phyloP scores from a whole-genome alignment of 1,284 basidiomycete genomes.

The Ceratobasidium sp. region DNA sequence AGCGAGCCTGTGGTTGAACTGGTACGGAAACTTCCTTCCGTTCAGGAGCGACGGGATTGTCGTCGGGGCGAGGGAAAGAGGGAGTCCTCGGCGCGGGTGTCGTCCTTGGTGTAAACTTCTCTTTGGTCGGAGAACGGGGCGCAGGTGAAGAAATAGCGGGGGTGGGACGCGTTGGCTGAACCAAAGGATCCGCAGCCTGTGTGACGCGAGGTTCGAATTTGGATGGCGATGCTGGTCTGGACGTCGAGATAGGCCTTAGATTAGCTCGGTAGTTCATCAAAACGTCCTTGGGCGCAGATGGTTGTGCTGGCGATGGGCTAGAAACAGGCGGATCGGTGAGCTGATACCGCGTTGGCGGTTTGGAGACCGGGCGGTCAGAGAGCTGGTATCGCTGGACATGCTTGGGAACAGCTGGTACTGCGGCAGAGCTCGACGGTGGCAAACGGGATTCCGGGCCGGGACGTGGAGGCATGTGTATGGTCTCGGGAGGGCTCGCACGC shows the following conservation, averaged over 20 bases:
- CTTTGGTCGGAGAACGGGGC: background rate
- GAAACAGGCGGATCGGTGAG: constrained; percentile 2
- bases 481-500: background rate
- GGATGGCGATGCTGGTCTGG: constrained; percentile 5
- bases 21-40: background rate
- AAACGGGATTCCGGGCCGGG: background rate
- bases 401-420: background rate
- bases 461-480: background rate
- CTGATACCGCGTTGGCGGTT: constrained; percentile 14
- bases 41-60: background rate
- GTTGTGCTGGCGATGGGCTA: background rate
- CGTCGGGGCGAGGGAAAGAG: constrained; percentile 1
- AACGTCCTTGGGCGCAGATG: background rate
- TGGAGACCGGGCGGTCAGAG: constrained; percentile 15
- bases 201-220: background rate
- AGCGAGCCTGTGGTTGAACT: background rate
- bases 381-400: constrained; percentile 19
- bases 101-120: background rate
- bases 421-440: background rate
- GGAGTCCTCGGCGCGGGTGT: background rate
- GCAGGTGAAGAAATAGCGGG: background rate
- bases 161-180: background rate
- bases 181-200: too few relatives aligned
- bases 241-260: constrained; percentile 11
- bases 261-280: constrained; percentile 19